Evolutionary conservation across 352 stramenopile species (phyloP).

Genomic region (Globisporangium paroecandrum): DNA sequence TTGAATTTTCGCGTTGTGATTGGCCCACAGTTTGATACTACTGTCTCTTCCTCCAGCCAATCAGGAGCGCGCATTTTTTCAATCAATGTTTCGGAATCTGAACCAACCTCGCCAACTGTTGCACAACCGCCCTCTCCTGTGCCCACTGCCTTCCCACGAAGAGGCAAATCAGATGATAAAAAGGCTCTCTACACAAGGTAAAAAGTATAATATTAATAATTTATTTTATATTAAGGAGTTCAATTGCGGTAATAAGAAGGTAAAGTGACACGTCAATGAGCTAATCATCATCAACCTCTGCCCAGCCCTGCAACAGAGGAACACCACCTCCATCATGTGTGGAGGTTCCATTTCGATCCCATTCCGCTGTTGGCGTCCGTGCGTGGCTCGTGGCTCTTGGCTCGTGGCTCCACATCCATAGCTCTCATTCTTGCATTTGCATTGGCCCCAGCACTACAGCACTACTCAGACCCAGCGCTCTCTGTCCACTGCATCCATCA

Average conservation of each 20-base stretch:
- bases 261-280: neutral
- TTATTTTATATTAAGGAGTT: neutral
- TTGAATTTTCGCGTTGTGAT: neutral
- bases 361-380: constrained; percentile 5
- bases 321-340: neutral
- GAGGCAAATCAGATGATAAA: neutral
- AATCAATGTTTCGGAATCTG: neutral
- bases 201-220: too few relatives aligned
- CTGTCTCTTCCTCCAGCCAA: neutral
- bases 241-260: neutral
- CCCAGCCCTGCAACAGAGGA: neutral
- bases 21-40: neutral
- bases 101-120: neutral
- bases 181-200: too few relatives aligned
- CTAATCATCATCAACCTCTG: neutral
- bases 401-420: neutral
- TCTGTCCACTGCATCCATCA: neutral
- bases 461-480: neutral
- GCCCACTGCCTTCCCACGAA: neutral
- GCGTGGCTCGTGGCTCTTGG: too few relatives aligned
- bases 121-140: neutral
- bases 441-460: neutral
- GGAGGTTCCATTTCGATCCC: neutral
- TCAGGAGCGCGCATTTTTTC: neutral
- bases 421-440: neutral